A percentile compares a stretch with the other conserved stretches of the same genome.
phyloP scores from a whole-genome alignment of 106 monocot genomes.

The Dioscorea dumetorum region DNA sequence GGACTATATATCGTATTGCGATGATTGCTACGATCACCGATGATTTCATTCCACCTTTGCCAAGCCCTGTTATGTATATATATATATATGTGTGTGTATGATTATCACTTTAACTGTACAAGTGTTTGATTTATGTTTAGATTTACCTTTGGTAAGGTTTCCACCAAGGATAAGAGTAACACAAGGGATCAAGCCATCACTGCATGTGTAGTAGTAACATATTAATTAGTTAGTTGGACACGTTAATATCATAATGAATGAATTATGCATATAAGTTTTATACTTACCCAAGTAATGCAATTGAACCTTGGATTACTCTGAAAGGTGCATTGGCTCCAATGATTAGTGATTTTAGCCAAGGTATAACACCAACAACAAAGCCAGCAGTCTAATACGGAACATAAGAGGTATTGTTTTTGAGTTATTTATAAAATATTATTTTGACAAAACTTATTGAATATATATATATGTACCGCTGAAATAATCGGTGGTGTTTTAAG shows the following conservation, averaged over 20 bases:
- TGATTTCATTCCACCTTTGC: slow-evolving; percentile 18
- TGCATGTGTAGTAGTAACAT: slow-evolving; percentile 6
- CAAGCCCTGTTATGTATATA: slow-evolving; percentile 28
- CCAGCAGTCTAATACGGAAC: slow-evolving; percentile 1
- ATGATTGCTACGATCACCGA: slow-evolving; percentile 25
- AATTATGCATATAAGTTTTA: no score
- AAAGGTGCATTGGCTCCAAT: slow-evolving; percentile 23
- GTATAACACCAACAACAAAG: slow-evolving; percentile 6
- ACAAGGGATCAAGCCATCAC: slow-evolving; percentile 52
- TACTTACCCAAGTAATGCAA: slow-evolving; percentile 28
- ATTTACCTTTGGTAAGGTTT: slow-evolving; percentile 45
- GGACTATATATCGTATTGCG: slow-evolving; percentile 24
- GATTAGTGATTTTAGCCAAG: slow-evolving; percentile 20
- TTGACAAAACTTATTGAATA: neutral
- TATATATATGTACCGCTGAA: slow-evolving; percentile 34
- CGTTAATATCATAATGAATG: no score
- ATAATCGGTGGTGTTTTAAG: slow-evolving; percentile 37
- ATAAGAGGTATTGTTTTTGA: neutral
- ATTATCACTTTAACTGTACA: neutral
- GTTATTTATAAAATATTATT: no score
- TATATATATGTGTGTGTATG: no score
- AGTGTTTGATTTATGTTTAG: neutral
- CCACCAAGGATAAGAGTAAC: slow-evolving; percentile 65
- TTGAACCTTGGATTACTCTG: slow-evolving; percentile 20
- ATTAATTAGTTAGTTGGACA: no score